phyloP scores from a whole-genome alignment of 345 rosid genomes.

The Salix suchowensis region DNA sequence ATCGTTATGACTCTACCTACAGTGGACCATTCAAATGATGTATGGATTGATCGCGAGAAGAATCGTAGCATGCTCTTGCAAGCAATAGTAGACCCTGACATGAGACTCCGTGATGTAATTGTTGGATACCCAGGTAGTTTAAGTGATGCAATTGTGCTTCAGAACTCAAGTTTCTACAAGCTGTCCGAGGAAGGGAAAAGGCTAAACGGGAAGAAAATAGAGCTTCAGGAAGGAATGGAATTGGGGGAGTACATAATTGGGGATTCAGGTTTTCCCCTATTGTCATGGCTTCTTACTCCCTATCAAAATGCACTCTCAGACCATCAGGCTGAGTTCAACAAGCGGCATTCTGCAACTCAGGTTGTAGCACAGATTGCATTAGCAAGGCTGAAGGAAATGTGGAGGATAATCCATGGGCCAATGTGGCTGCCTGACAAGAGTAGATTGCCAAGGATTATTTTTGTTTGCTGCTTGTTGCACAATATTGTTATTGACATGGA shows the following conservation, averaged over 20 bases:
- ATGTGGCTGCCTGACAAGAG: constrained; percentile 79
- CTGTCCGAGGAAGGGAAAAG: constrained; percentile 57
- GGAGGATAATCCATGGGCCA: constrained; percentile 67
- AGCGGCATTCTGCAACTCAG: constrained; percentile 48
- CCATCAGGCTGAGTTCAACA: constrained; percentile 48
- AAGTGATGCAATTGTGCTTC: constrained; percentile 52
- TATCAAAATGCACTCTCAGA: constrained; percentile 45
- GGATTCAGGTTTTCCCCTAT: constrained; percentile 53
- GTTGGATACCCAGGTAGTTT: constrained; percentile 71
- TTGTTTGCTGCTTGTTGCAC: constrained; percentile 72
- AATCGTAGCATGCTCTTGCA: constrained; percentile 73
- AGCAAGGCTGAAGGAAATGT: constrained; percentile 64
- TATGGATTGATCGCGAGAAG: constrained; percentile 62
- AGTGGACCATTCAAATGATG: constrained; percentile 50
- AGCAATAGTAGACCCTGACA: constrained; percentile 61
- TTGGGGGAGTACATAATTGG: constrained; percentile 57
- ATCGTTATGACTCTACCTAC: constrained; percentile 58
- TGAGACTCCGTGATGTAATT: constrained; percentile 65
- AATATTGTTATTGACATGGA: constrained; percentile 59
- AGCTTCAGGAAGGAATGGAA: constrained; percentile 37
- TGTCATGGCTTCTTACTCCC: constrained; percentile 67
- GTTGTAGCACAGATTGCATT: constrained; percentile 50
- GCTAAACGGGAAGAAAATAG: constrained; percentile 40
- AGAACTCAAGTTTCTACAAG: constrained; percentile 54
- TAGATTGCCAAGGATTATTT: constrained; percentile 55